Percentiles rank a stretch among this genome's conserved stretches.
These are phyloP conservation scores for Sequoia sempervirens DNA, from an alignment of 75 land plant species.

Conservation along the genomic window DNA sequence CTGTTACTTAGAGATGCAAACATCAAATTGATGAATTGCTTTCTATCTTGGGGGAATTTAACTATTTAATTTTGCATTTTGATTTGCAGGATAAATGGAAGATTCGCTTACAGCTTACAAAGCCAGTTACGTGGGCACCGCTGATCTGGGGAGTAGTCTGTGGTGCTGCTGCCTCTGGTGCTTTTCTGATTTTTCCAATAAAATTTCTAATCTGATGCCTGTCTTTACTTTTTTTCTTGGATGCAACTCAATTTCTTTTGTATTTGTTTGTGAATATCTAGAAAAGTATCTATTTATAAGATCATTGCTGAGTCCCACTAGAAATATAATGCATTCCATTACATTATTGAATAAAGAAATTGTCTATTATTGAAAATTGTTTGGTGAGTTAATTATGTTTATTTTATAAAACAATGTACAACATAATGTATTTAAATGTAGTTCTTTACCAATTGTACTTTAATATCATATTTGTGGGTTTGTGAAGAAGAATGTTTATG, in stretches of 20 bases:
- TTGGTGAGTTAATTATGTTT: not conserved
- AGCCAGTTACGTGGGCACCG: slow-evolving; percentile 98
- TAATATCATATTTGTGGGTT: not conserved
- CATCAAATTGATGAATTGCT: not conserved
- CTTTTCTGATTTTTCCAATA: not conserved
- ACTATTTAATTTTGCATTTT: not conserved
- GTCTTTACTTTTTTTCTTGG: not conserved
- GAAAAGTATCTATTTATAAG: not conserved
- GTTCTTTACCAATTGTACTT: not conserved
- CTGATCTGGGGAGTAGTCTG: slow-evolving; percentile 95
- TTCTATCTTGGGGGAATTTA: not conserved
- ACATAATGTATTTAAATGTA: not conserved
- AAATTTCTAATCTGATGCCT: not conserved
- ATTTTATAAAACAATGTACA: not conserved
- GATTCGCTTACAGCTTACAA: slow-evolving; percentile 87
- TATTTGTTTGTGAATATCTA: not conserved
- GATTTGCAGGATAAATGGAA: slow-evolving; percentile 81
- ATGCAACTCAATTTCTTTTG: not conserved
- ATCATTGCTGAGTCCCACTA: not conserved
- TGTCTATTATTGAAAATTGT: not conserved
- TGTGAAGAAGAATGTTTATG: not conserved
- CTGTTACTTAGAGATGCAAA: not conserved
- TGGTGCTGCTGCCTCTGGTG: slow-evolving; percentile 99
- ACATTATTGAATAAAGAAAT: not conserved
- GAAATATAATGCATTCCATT: not conserved